A percentile compares a stretch with the other conserved stretches of the same genome.
These are phyloP conservation scores for Periconia sp. DNA, from an alignment of 2,329 filamentous ascomycete species.

Conservation along the genomic window DNA sequence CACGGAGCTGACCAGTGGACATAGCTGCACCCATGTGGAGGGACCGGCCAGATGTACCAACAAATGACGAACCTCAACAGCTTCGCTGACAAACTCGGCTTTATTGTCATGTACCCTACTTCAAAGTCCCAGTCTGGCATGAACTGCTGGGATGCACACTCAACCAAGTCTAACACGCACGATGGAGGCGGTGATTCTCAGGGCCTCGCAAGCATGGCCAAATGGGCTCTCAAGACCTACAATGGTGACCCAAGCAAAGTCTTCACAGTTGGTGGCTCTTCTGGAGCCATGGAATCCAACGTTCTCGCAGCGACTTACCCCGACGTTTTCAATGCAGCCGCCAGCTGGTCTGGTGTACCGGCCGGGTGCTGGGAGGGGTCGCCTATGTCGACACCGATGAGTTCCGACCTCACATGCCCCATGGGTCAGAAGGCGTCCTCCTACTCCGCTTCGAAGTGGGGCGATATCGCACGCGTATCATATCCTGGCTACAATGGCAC, in stretches of 20 bases:
- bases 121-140: conserved; percentile 8
- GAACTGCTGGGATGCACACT: conserved; percentile 63
- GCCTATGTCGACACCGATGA: conserved; percentile 35
- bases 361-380: conserved; percentile 40
- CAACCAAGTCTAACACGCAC: conserved; percentile 58
- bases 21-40: background rate
- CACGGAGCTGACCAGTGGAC: background rate
- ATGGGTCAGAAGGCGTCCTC: conserved; percentile 14
- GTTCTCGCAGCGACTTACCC: conserved; percentile 20
- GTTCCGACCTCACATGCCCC: conserved; percentile 15
- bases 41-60: background rate
- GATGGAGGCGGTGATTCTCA: conserved; percentile 62
- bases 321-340: conserved; percentile 16
- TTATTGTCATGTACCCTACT: too few relatives aligned
- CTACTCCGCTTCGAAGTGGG: conserved; percentile 27
- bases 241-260: conserved; percentile 56
- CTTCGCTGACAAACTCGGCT: too few relatives aligned
- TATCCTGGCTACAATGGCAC: conserved; percentile 41
- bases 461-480: conserved; percentile 29
- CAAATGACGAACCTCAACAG: background rate
- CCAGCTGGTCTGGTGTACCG: conserved; percentile 17
- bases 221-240: conserved; percentile 57
- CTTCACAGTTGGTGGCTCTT: conserved; percentile 56
- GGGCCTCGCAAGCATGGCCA: conserved; percentile 60
- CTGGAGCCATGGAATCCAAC: conserved; percentile 22